Percentiles rank a stretch among this genome's conserved stretches.
These are phyloP conservation scores for Crinitomyces ghanaensis DNA, from an alignment of 805 yeast species.

Conservation along the genomic window DNA sequence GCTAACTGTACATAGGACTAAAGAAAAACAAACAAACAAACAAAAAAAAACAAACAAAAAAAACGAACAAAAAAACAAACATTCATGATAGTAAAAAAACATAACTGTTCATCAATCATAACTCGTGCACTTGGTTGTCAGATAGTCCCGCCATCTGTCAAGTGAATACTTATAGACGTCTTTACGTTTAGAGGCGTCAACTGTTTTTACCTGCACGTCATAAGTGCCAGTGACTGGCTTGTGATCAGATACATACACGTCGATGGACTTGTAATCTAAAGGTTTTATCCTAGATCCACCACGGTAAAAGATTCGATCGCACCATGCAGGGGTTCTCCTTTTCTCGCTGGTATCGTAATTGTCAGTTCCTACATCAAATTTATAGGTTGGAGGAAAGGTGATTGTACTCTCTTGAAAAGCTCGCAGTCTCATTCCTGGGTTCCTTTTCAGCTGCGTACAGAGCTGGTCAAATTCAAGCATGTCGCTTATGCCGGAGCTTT, in stretches of 20 bases:
- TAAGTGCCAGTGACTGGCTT: slow-evolving; percentile 77
- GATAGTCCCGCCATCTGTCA: slow-evolving; percentile 10
- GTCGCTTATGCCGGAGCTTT: slow-evolving; percentile 35
- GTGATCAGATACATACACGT: slow-evolving; percentile 71
- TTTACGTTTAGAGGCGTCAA: slow-evolving; percentile 37
- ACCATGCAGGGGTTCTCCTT: slow-evolving; percentile 94
- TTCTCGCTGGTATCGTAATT: slow-evolving; percentile 84
- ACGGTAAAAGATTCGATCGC: slow-evolving; percentile 72
- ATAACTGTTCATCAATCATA: no score
- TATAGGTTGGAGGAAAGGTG: slow-evolving; percentile 82
- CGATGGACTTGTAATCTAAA: slow-evolving; percentile 44
- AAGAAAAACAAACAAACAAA: no score
- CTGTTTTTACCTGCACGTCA: slow-evolving; percentile 47
- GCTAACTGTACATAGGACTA: no score
- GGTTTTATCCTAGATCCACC: slow-evolving; percentile 50
- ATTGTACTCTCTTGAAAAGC: slow-evolving; percentile 74
- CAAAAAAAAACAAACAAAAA: no score
- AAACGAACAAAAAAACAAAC: no score
- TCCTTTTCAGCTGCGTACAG: slow-evolving; percentile 65
- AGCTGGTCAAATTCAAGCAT: slow-evolving; percentile 71
- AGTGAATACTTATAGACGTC: slow-evolving; percentile 11
- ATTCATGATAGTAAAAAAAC: no score
- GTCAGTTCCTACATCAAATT: slow-evolving; percentile 78
- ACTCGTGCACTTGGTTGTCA: slow-evolving; percentile 2
- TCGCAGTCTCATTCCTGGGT: slow-evolving; percentile 48